These are phyloP conservation scores for Heterobasidion annosum DNA, from an alignment of 1,284 basidiomycete genomes.

Conservation along the genomic window DNA sequence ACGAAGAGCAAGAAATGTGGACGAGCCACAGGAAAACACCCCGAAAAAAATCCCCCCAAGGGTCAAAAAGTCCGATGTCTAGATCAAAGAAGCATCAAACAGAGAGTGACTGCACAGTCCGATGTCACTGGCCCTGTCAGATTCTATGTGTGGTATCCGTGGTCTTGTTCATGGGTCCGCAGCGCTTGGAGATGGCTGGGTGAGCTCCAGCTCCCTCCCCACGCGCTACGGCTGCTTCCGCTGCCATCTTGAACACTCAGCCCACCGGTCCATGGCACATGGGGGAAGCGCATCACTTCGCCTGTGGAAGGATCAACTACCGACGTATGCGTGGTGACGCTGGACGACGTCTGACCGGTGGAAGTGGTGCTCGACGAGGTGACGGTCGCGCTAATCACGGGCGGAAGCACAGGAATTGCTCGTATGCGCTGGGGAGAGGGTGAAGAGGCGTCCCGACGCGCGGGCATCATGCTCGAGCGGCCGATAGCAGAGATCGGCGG, in stretches of 20 bases:
- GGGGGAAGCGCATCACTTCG: slow-evolving; percentile 20
- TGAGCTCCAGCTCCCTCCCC: slow-evolving; percentile 11
- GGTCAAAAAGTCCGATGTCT: neutral
- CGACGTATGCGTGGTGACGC: slow-evolving; percentile 20
- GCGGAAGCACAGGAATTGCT: neutral
- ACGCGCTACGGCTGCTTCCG: neutral
- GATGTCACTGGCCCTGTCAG: neutral
- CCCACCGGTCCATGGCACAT: slow-evolving; percentile 18
- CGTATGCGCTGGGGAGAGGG: neutral
- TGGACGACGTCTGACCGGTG: slow-evolving; percentile 17
- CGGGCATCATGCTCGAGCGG: slow-evolving; percentile 11
- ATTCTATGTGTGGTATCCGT: neutral
- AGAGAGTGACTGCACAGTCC: neutral
- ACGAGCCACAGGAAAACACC: neutral
- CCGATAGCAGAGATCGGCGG: slow-evolving; percentile 24
- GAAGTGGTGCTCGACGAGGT: slow-evolving; percentile 16
- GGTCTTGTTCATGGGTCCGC: neutral
- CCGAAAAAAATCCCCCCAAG: neutral
- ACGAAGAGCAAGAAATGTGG: neutral
- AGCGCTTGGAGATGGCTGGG: slow-evolving; percentile 5
- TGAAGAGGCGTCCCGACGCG: slow-evolving; percentile 6
- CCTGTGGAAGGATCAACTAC: slow-evolving; percentile 26
- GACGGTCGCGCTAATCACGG: slow-evolving; percentile 14
- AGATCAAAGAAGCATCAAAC: neutral
- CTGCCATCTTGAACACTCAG: neutral